These are phyloP conservation scores for Trichomonas gallinae DNA, from an alignment of 208 protist species.

Conservation along the genomic window DNA sequence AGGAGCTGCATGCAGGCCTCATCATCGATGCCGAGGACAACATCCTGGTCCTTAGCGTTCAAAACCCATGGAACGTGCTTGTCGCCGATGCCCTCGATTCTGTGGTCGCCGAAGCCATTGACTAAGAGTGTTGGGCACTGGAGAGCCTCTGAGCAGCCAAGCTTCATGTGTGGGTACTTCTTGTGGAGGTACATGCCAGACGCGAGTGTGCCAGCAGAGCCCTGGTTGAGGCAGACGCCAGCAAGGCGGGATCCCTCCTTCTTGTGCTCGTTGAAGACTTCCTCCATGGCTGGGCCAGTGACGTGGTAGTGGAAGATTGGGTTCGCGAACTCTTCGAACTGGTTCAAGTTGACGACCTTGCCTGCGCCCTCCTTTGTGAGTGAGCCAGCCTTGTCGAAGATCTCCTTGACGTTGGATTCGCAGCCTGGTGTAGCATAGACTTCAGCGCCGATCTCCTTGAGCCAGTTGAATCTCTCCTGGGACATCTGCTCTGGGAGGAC, in stretches of 20 bases:
- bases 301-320: neutral
- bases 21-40: neutral
- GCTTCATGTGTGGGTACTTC: neutral
- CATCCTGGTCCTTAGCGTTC: neutral
- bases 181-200: constrained; percentile 6
- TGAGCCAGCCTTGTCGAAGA: neutral
- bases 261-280: neutral
- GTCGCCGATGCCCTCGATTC: neutral
- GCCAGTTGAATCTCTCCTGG: neutral
- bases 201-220: neutral
- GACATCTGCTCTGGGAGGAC: neutral
- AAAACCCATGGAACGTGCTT: neutral
- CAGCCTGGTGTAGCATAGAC: neutral
- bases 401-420: neutral
- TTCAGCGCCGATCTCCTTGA: neutral
- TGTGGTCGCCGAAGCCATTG: neutral
- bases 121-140: neutral
- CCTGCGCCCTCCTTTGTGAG: neutral
- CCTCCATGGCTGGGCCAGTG: neutral
- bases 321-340: neutral
- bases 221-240: neutral
- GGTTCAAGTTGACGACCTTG: neutral
- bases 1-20: neutral
- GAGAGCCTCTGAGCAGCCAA: neutral
- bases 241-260: neutral